A percentile compares a stretch with the other conserved stretches of the same genome.
These are phyloP conservation scores for Aspergillus viridinutans DNA, from an alignment of 2,329 filamentous ascomycete genomes.

Conservation along the genomic window DNA sequence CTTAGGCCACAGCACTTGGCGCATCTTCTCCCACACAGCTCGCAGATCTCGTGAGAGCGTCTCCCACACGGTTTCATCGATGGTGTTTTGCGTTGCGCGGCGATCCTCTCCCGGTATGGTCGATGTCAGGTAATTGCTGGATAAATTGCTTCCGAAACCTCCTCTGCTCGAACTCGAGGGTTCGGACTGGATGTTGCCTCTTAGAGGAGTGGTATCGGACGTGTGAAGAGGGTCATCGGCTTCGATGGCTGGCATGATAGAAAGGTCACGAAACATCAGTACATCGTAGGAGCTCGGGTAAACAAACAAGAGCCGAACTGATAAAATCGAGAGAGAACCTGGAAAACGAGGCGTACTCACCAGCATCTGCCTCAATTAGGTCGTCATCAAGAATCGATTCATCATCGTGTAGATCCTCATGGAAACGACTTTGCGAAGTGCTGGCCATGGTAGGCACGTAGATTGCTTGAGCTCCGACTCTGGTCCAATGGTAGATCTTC, in stretches of 20 bases:
- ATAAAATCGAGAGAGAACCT: conserved; percentile 3
- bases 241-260: conserved; percentile 63
- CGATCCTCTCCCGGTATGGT: conserved; percentile 91
- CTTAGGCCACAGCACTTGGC: conserved; percentile 91
- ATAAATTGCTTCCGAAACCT: conserved; percentile 49
- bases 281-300: neutral
- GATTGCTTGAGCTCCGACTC: conserved; percentile 6
- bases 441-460: conserved; percentile 30
- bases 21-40: conserved; percentile 97
- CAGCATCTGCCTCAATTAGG: conserved; percentile 74
- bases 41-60: conserved; percentile 89
- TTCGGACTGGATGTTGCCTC: conserved; percentile 72
- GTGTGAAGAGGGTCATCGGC: conserved; percentile 79
- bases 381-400: conserved; percentile 64
- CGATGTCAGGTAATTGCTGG: conserved; percentile 80
- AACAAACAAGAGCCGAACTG: neutral
- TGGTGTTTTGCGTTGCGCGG: conserved; percentile 81
- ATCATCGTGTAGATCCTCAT: conserved; percentile 59
- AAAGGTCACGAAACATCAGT: neutral
- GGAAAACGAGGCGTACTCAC: conserved; percentile 40
- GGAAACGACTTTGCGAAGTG: conserved; percentile 41
- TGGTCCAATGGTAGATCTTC: conserved; percentile 20
- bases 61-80: conserved; percentile 96
- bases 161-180: conserved; percentile 41
- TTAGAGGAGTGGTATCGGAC: conserved; percentile 73